A percentile compares a stretch with the other conserved stretches of the same genome.
Conservation (phyloP, 2,329 filamentous ascomycete species). For the Albophoma yamanashiensis region DNA sequence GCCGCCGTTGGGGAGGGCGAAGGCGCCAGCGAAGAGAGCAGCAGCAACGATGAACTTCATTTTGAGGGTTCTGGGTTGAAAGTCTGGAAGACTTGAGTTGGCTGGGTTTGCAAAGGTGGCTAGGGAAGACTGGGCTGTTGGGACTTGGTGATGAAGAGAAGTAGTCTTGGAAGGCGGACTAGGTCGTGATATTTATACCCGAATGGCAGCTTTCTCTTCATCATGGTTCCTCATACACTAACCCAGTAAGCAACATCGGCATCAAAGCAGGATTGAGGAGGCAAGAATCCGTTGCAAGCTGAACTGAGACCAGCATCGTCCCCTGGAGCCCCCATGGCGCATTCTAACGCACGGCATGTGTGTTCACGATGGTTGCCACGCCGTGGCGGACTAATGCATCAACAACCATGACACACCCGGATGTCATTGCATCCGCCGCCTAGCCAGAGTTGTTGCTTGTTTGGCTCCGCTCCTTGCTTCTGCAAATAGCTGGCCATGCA, state of each 20-base stretch:
- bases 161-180: not conserved
- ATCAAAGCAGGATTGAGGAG: not conserved
- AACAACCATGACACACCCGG: not conserved
- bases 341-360: not conserved
- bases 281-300: not conserved
- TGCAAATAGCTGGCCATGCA: not conserved
- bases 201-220: not conserved
- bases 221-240: not conserved
- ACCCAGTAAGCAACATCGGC: not conserved
- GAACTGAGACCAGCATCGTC: not conserved
- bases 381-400: not conserved
- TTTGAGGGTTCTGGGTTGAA: constrained; percentile 1
- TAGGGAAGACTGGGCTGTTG: not conserved
- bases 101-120: not conserved
- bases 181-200: not conserved
- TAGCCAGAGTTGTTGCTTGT: not conserved
- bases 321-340: not conserved
- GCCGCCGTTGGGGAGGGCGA: constrained; percentile 4
- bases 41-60: constrained; percentile 10
- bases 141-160: not conserved
- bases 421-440: not conserved
- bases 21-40: constrained; percentile 7
- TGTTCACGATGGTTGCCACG: not conserved
- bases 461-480: not conserved
- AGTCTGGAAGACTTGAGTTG: not conserved